Conservation (phyloP, 148 eudicot species). For the Vaccinium vitisidaea region DNA sequence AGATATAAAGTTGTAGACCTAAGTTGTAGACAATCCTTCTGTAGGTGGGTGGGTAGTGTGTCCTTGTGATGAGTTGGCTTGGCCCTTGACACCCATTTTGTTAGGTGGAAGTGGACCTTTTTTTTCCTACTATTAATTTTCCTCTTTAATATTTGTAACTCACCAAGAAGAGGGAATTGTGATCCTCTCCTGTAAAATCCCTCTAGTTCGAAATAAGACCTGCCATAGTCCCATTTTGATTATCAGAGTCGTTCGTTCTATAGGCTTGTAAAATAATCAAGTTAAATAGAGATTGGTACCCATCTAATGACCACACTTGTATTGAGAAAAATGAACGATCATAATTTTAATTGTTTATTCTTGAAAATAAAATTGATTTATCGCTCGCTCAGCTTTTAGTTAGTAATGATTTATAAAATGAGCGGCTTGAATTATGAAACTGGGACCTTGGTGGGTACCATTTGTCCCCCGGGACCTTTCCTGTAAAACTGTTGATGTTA, state of each 20-base stretch:
- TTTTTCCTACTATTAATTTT: neutral
- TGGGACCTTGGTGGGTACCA: neutral
- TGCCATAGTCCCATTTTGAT: neutral
- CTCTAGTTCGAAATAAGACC: neutral
- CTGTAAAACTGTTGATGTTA: neutral
- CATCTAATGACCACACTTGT: neutral
- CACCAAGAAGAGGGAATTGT: neutral
- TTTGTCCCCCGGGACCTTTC: neutral
- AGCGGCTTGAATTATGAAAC: neutral
- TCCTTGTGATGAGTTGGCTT: slow-evolving; percentile 16
- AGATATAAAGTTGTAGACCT: too few relatives aligned
- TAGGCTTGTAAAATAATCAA: neutral
- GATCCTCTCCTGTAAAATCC: neutral
- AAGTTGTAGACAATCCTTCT: neutral
- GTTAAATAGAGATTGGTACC: neutral
- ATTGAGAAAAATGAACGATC: neutral
- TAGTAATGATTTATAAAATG: neutral
- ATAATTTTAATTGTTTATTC: neutral
- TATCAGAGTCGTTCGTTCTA: neutral
- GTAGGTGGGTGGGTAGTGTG: slow-evolving; percentile 21
- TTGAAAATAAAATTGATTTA: neutral
- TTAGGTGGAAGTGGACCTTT: neutral
- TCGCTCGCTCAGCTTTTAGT: neutral
- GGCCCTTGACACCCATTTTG: slow-evolving; percentile 12
- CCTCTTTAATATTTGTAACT: neutral